These are phyloP conservation scores for Wilcoxina mikolae DNA, from an alignment of 495 filamentous ascomycete species.

Conservation along the genomic window DNA sequence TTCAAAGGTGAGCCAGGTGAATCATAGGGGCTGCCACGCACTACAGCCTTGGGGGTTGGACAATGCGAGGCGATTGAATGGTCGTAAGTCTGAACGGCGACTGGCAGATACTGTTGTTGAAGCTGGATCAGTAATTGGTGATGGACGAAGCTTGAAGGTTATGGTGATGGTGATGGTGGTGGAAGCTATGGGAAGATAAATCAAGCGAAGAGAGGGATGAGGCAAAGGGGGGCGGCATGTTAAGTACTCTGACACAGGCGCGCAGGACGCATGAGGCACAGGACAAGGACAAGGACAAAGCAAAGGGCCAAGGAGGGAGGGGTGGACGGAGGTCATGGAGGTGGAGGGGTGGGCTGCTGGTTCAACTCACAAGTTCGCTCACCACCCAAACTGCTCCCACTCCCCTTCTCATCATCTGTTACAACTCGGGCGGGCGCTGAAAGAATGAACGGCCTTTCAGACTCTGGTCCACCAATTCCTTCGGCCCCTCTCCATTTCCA, in stretches of 20 bases:
- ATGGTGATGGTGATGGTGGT: constrained; percentile 13
- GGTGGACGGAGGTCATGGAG: constrained; percentile 13
- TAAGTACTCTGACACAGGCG: constrained; percentile 17
- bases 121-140: background rate
- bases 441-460: background rate
- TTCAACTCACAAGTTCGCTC: background rate
- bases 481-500: background rate
- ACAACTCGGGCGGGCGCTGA: no score
- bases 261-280: constrained; percentile 7
- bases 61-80: background rate
- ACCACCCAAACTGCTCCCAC: background rate
- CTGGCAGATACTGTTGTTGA: background rate
- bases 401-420: no score
- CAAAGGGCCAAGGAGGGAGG: constrained; percentile 16
- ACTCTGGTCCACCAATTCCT: background rate
- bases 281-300: constrained; percentile 7
- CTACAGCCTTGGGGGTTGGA: background rate
- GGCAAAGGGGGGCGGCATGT: constrained; percentile 25
- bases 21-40: background rate
- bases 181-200: constrained; percentile 10
- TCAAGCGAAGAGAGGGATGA: constrained; percentile 23
- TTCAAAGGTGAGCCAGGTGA: background rate
- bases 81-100: background rate
- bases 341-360: background rate
- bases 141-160: background rate